Conservation (phyloP, 1,284 basidiomycete genomes). For the Ceratobasidium theobromae region DNA sequence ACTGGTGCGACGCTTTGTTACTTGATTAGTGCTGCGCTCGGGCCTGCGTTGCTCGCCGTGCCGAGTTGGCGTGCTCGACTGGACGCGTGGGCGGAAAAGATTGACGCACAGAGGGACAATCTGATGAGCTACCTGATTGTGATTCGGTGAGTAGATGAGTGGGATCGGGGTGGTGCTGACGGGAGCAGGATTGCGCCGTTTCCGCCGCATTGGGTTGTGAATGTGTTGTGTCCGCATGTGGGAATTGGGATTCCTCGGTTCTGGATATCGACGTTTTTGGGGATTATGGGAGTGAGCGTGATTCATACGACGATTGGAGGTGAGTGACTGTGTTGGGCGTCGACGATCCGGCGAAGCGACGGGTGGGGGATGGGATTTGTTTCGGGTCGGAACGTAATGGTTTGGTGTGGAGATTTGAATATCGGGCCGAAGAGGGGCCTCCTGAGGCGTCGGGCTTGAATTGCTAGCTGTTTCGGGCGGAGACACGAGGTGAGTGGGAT, state of each 20-base stretch:
- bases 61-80: slow-evolving; percentile 82
- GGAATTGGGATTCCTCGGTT: slow-evolving; percentile 84
- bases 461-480: too few relatives aligned
- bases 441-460: too few relatives aligned
- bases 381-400: too few relatives aligned
- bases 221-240: slow-evolving; percentile 90
- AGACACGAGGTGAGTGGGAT: too few relatives aligned
- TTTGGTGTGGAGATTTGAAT: too few relatives aligned
- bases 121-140: slow-evolving; percentile 89
- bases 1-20: slow-evolving; percentile 93
- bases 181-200: slow-evolving; percentile 80
- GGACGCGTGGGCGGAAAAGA: slow-evolving; percentile 76
- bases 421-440: too few relatives aligned
- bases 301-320: slow-evolving; percentile 97
- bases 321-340: too few relatives aligned
- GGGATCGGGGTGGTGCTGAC: not conserved
- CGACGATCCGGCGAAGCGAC: too few relatives aligned
- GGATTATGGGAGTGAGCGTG: slow-evolving; percentile 87
- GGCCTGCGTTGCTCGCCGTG: slow-evolving; percentile 81
- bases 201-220: slow-evolving; percentile 93
- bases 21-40: slow-evolving; percentile 84
- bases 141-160: slow-evolving; percentile 47
- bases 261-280: slow-evolving; percentile 88
- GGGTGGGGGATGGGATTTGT: too few relatives aligned
- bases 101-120: slow-evolving; percentile 72